A percentile compares a stretch with the other conserved stretches of the same genome.
Evolutionary conservation across 805 yeast species (phyloP).

Genomic region (Candida dajiaensis): DNA sequence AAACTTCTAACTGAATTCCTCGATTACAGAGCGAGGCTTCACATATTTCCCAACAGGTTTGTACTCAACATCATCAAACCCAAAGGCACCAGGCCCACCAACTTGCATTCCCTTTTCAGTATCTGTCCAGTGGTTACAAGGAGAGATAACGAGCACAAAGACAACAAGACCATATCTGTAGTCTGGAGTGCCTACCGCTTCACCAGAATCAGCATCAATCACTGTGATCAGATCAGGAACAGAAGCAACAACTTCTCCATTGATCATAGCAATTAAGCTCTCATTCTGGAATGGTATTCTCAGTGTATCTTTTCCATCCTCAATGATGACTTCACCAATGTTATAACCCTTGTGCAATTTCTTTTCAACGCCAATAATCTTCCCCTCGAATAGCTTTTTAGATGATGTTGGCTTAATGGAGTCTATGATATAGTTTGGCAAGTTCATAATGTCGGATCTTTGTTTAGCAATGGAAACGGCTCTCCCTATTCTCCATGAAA

Average conservation of each 20-base stretch:
- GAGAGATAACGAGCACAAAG: constrained; percentile 30
- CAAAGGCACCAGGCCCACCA: constrained; percentile 35
- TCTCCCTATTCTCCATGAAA: constrained; percentile 43
- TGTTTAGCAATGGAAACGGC: constrained; percentile 35
- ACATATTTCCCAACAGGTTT: constrained; percentile 31
- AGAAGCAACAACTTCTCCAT: constrained; percentile 29
- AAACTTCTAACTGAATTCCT: constrained; percentile 21
- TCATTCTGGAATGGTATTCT: constrained; percentile 46
- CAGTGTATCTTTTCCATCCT: constrained; percentile 11
- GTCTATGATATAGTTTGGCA: constrained; percentile 32
- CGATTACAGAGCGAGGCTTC: constrained; percentile 34
- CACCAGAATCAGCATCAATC: constrained; percentile 37
- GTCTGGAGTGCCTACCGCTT: constrained; percentile 45
- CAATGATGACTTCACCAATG: constrained; percentile 37
- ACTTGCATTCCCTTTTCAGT: constrained; percentile 30
- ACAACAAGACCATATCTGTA: constrained; percentile 40
- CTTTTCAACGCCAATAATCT: constrained; percentile 37
- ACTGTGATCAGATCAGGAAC: constrained; percentile 44
- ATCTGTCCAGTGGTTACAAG: constrained; percentile 30
- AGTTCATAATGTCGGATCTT: constrained; percentile 29
- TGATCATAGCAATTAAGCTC: constrained; percentile 32
- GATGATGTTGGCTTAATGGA: constrained; percentile 29
- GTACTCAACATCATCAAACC: constrained; percentile 29
- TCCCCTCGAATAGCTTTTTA: constrained; percentile 33
- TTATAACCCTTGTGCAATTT: constrained; percentile 37